These are phyloP conservation scores for Eucalyptus albens DNA, from an alignment of 345 rosid genomes.

Conservation along the genomic window DNA sequence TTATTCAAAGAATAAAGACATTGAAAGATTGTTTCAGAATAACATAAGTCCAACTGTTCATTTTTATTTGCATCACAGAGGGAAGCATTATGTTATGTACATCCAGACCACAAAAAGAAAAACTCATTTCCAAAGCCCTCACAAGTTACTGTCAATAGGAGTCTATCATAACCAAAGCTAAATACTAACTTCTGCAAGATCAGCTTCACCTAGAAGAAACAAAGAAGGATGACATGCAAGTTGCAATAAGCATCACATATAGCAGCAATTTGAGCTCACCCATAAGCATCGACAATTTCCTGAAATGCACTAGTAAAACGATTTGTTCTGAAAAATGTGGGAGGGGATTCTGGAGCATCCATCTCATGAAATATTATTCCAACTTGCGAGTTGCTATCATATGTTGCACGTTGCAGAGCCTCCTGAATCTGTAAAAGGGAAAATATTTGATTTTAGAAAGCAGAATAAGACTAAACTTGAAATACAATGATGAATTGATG, in stretches of 20 bases:
- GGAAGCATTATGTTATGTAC: neutral
- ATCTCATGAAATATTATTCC: conserved; percentile 88
- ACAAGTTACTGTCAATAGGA: neutral
- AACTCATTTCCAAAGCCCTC: neutral
- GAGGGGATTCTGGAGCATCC: conserved; percentile 92
- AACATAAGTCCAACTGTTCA: neutral
- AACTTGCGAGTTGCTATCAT: conserved; percentile 84
- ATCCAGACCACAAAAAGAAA: neutral
- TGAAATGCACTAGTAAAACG: conserved; percentile 81
- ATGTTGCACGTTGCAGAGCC: conserved; percentile 83
- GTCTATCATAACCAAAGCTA: neutral
- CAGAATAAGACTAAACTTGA: neutral
- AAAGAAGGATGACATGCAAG: neutral
- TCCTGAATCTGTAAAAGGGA: conserved; percentile 66
- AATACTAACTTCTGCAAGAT: neutral
- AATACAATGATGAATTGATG: neutral
- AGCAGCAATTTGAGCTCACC: conserved; percentile 37
- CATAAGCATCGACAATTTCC: conserved; percentile 97
- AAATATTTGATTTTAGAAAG: neutral
- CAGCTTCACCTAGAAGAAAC: neutral
- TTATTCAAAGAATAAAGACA: neutral
- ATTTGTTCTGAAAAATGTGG: conserved; percentile 89
- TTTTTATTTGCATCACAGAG: neutral
- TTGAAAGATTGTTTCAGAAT: neutral
- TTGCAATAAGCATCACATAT: neutral